Base-by-base conservation (phyloP, 1,284 basidiomycete species). In the Ceratobasidium papillatum region DNA sequence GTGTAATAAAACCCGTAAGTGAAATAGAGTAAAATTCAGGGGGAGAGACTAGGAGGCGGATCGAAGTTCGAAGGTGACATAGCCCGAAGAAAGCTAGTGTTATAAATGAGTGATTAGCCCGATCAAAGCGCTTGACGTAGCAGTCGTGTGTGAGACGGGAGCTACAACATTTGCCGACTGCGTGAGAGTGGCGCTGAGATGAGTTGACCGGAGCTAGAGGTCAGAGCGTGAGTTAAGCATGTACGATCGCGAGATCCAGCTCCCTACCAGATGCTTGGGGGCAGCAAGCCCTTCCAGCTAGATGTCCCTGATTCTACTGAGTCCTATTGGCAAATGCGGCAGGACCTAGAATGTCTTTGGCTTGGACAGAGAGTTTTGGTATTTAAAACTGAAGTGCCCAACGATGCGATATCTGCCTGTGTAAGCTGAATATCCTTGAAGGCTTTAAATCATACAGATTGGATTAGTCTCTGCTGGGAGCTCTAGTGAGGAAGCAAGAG, bases 151-250 rank as follows among this genome's bases (percentile, higher is more conserved):
- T 71, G 66, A 71, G 66, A 58, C 25, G 54, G 38, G 52, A 47
- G 51, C 52, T 59, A 38, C 52, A 59, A 43, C 41, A 71, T 59
- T 59, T 43, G 52, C 12, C 43, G n/a, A 36, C 45, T 64, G 30
- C 32, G 62, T 49, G 62, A 51, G 62, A 64, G 62, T 59, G 38
- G 38, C 54, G 54, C 41, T 71, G 66, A 71, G 66, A 38, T 71
- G 66, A 71, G 66, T 49, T 49, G 52, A 22, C 51, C 66, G 66
- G 66, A 71, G 52, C 66, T 49, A 32, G 19, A 11, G 54, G 38
- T 32, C 25, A 27, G 11, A 71, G 19, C 41, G 52, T 43, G 66
- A 47, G 66, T 47, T 71, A 58, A 64, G 45, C 30, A 36, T 64
- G 22, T 17, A 25, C 43, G 36, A 51, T 34, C 45, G 19, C 27